phyloP scores from a whole-genome alignment of 208 protist genomes.

The Crithidia sp. region DNA sequence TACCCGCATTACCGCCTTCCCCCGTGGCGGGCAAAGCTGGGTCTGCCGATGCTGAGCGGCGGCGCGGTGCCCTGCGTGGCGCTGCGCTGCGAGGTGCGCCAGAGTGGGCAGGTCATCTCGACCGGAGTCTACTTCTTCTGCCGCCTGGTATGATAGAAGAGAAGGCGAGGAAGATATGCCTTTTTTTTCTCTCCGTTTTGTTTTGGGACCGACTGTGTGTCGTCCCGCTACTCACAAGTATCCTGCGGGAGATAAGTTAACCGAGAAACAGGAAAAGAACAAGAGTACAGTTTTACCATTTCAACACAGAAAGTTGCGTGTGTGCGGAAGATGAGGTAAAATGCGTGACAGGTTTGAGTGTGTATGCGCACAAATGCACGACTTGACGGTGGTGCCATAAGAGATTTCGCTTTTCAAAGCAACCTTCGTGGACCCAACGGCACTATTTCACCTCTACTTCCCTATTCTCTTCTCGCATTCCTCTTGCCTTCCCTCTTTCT shows the following conservation, averaged over 20 bases:
- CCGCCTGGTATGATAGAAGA: background rate
- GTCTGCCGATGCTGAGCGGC: slow-evolving; percentile 47
- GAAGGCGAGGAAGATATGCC: background rate
- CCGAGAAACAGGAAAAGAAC: background rate
- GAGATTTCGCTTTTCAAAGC: too few species aligned
- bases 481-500: too few species aligned
- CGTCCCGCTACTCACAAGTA: too few species aligned
- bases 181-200: background rate
- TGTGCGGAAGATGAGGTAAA: too few species aligned
- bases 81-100: slow-evolving; percentile 74
- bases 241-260: background rate
- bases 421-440: too few species aligned
- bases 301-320: too few species aligned
- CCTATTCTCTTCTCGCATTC: too few species aligned
- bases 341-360: too few species aligned
- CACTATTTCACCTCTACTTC: too few species aligned
- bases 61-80: slow-evolving; percentile 45
- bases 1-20: slow-evolving; percentile 59
- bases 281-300: background rate
- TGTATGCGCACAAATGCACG: too few species aligned
- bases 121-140: slow-evolving; percentile 65
- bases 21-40: slow-evolving; percentile 74
- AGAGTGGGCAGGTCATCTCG: slow-evolving; percentile 44
- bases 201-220: too few species aligned
- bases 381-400: too few species aligned